phyloP scores from a whole-genome alignment of 208 protist genomes.

The Leptomonas seymouri region DNA sequence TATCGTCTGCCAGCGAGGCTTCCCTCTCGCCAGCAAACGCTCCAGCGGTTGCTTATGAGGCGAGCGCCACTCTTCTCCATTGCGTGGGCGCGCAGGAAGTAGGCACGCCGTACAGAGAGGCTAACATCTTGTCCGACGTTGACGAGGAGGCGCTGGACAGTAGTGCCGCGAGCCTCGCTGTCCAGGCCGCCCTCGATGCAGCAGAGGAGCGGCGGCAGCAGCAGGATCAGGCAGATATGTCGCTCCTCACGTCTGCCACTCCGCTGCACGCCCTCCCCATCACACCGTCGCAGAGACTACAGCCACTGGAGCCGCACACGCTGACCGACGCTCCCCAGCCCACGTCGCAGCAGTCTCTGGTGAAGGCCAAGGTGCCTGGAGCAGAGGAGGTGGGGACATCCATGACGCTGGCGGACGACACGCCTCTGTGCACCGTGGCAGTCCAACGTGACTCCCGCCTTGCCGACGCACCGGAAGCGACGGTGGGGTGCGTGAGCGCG shows the following conservation, averaged over 20 bases:
- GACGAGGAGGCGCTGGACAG: slow-evolving; percentile 19
- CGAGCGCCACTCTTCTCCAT: background rate
- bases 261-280: slow-evolving; percentile 4
- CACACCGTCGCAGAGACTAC: slow-evolving; percentile 1
- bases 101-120: background rate
- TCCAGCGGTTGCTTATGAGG: background rate
- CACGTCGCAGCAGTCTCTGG: too few species aligned
- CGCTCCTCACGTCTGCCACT: slow-evolving; percentile 1
- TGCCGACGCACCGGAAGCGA: slow-evolving; percentile 1
- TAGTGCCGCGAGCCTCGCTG: slow-evolving; percentile 22
- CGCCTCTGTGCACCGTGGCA: background rate
- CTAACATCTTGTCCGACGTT: background rate
- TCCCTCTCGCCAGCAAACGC: background rate
- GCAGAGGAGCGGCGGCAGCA: slow-evolving; percentile 14
- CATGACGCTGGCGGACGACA: background rate
- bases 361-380: background rate
- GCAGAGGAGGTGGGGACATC: background rate
- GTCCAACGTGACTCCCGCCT: background rate
- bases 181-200: slow-evolving; percentile 34
- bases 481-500: background rate
- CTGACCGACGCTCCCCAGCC: background rate
- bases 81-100: background rate
- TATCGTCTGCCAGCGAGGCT: background rate
- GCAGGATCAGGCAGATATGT: background rate
- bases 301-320: slow-evolving; percentile 17